Conservation (phyloP, 2,329 filamentous ascomycete species). For the Monosporascus sp. region DNA sequence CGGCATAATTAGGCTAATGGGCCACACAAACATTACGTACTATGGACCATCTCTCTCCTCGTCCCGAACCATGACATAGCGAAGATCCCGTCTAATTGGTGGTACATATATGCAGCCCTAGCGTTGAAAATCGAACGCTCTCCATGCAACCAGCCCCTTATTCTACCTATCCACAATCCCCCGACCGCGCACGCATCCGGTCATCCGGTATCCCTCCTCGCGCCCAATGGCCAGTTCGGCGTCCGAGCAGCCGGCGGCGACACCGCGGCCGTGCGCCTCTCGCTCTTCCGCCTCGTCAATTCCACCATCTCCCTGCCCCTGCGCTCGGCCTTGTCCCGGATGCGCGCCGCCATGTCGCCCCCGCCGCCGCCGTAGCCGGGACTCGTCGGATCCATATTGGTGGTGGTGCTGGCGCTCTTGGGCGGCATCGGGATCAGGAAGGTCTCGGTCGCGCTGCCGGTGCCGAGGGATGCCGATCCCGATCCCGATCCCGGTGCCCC, state of each 20-base stretch:
- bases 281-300: neutral
- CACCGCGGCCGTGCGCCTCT: neutral
- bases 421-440: too few species aligned
- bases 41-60: too few species aligned
- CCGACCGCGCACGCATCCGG: too few species aligned
- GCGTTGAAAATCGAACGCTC: too few species aligned
- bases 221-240: neutral
- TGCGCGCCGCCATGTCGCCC: neutral
- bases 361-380: neutral
- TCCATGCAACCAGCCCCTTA: too few species aligned
- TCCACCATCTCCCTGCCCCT: neutral
- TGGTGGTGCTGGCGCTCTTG: neutral
- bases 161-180: neutral
- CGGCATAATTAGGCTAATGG: too few species aligned
- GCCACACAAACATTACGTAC: too few species aligned
- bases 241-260: neutral
- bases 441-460: too few species aligned
- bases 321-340: neutral
- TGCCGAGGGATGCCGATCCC: too few species aligned
- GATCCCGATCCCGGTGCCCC: conserved; percentile 1
- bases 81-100: too few species aligned
- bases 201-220: neutral
- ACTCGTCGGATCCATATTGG: neutral
- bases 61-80: too few species aligned
- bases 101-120: too few species aligned